These are phyloP conservation scores for Hypoxylon sp. DNA, from an alignment of 2,329 filamentous ascomycete genomes.

Conservation along the genomic window DNA sequence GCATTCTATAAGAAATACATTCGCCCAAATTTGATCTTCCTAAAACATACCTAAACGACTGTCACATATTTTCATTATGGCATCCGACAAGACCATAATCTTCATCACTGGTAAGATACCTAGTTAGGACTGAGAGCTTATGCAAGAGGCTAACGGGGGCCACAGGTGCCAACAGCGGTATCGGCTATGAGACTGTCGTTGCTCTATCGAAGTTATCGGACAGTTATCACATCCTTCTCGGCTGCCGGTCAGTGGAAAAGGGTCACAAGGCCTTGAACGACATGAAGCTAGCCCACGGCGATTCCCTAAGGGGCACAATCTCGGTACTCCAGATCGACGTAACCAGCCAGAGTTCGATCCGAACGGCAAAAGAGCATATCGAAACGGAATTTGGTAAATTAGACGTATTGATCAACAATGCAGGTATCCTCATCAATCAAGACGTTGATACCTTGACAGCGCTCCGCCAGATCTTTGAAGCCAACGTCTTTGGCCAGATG, in stretches of 20 bases:
- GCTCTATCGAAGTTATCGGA: constrained; percentile 56
- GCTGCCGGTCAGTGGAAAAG: constrained; percentile 57
- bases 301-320: constrained; percentile 66
- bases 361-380: constrained; percentile 67
- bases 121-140: neutral
- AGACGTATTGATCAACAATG: constrained; percentile 72
- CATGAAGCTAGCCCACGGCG: constrained; percentile 60
- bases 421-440: constrained; percentile 70
- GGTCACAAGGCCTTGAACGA: constrained; percentile 55
- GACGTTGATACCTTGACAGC: constrained; percentile 68
- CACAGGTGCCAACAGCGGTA: constrained; percentile 62
- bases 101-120: constrained; percentile 53
- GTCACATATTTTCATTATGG: constrained; percentile 30
- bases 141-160: neutral
- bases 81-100: constrained; percentile 50
- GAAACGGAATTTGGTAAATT: constrained; percentile 64
- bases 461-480: constrained; percentile 65
- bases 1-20: neutral
- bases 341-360: constrained; percentile 70
- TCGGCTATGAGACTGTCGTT: constrained; percentile 62
- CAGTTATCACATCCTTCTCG: constrained; percentile 59
- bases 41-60: neutral
- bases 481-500: constrained; percentile 54
- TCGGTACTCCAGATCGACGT: constrained; percentile 72
- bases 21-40: neutral